Base-by-base conservation (phyloP, 257 asterid genomes). In the Solanum paucissectum region DNA sequence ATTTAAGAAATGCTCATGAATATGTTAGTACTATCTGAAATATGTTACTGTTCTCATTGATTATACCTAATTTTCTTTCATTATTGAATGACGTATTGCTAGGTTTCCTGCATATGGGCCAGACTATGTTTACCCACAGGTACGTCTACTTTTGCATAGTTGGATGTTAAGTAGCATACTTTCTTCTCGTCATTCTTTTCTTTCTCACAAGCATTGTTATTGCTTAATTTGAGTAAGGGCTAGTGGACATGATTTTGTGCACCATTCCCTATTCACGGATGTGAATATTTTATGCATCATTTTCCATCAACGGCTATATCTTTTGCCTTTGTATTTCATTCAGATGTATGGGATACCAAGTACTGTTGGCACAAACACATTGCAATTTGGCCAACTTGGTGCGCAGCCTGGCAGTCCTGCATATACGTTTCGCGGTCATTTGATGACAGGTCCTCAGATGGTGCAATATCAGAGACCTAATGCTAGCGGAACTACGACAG, bases 401-500 rank as follows among this genome's bases (percentile, higher is more conserved):
- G 69, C 46, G 6, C 88, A 34, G 36, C 84, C 88, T 23, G 73
- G 88, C 20, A 49, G 83, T 72, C 88, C 88, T 20, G 84, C 83
- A 29, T 86, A 86, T 13, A 33, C 84, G 32, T 25, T 46, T 25
- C 88, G 72, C 9, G 84, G 88, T 46, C 79, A 86, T 69, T 29
- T 86, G 83, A 72, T 86, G 88, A 71, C 88, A 12, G 83, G 88
- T 49, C 84, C 88, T 86, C 88, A 86, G 64, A 86, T 86, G 73
- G 37, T 72, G 23, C 88, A 86, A 58, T 86, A 86, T 86, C 88
- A 86, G 64, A 86, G 88, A 86, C 88, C 88, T 86, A 86, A 72
- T 87, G 55, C 76, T 25, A 37, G 87, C 34, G 91, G 91, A 58
- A 25, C 85, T 38, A 64, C 79, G 16, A 68, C 90, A 82, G 91